Percentiles rank a stretch among this genome's conserved stretches.
Evolutionary conservation across 177 flowering plant genomes (phyloP).

Genomic region (Vitis hybrid): DNA sequence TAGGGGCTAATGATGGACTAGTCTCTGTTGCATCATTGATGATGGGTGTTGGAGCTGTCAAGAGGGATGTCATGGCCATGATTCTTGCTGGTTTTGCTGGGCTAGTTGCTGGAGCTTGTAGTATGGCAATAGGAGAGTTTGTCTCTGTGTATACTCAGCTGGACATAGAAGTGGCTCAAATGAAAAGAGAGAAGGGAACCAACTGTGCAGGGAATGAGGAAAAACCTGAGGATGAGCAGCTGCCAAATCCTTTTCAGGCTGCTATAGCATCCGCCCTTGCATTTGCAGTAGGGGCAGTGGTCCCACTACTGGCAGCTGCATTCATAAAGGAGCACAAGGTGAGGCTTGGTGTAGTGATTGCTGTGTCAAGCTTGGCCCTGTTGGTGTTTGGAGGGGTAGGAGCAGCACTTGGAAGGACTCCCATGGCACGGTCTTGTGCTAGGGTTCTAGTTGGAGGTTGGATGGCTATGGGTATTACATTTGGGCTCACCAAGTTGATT

Average conservation of each 20-base stretch:
- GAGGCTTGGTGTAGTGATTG: not conserved
- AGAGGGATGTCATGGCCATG: too few species aligned
- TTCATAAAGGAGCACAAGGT: not conserved
- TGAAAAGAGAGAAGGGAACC: too few species aligned
- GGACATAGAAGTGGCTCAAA: too few species aligned
- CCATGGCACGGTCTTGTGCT: not conserved
- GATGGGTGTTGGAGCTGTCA: too few species aligned
- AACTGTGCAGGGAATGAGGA: not conserved
- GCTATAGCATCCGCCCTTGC: not conserved
- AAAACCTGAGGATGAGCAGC: not conserved
- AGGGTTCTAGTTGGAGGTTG: not conserved
- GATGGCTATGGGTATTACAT: not conserved
- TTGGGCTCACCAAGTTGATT: conserved; percentile 1
- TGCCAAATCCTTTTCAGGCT: not conserved
- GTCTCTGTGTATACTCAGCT: too few species aligned
- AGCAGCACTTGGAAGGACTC: not conserved
- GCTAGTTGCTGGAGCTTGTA: too few species aligned
- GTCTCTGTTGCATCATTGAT: too few species aligned
- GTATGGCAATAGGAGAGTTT: too few species aligned
- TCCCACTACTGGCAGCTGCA: not conserved
- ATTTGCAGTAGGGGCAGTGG: not conserved
- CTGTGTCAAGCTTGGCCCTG: not conserved
- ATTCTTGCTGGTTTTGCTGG: too few species aligned
- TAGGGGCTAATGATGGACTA: too few species aligned
- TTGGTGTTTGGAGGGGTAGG: not conserved